These are phyloP conservation scores for Arthroderma sp. DNA, from an alignment of 2,329 filamentous ascomycete species.

Conservation along the genomic window DNA sequence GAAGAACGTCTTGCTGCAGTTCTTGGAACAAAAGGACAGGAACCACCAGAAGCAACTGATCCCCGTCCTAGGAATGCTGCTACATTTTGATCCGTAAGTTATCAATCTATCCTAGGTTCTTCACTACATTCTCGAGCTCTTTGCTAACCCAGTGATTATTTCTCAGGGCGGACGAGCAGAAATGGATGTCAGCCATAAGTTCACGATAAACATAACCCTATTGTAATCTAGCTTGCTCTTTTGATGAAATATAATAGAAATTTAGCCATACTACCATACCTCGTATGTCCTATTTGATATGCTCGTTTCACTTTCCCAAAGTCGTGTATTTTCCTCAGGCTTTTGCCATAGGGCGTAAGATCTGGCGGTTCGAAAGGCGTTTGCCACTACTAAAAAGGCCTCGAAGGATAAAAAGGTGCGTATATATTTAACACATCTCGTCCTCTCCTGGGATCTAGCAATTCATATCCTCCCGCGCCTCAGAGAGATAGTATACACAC, in stretches of 20 bases:
- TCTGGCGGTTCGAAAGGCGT: not conserved
- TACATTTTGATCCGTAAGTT: conserved; percentile 52
- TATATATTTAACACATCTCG: not conserved
- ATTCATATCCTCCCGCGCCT: too few species aligned
- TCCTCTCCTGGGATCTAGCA: not conserved
- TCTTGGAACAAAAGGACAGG: conserved; percentile 55
- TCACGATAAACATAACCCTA: conserved; percentile 28
- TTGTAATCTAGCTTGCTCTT: not conserved
- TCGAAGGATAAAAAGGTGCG: not conserved
- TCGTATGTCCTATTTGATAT: too few species aligned
- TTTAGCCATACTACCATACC: not conserved
- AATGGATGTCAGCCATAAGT: conserved; percentile 67
- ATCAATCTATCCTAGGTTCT: too few species aligned
- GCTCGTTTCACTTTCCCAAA: too few species aligned
- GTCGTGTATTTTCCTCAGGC: not conserved
- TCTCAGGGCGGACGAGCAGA: conserved; percentile 62
- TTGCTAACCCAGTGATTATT: conserved; percentile 14
- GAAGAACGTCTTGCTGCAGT: conserved; percentile 55
- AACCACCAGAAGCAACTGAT: conserved; percentile 56
- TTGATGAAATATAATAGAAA: not conserved
- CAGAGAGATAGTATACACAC: too few species aligned
- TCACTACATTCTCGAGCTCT: not conserved
- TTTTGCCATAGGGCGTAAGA: not conserved
- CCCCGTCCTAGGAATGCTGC: conserved; percentile 52
- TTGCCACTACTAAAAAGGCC: not conserved